Percentiles rank a stretch among this genome's conserved stretches.
Conservation (phyloP, 345 rosid species). For the Eucalyptus sp. region DNA sequence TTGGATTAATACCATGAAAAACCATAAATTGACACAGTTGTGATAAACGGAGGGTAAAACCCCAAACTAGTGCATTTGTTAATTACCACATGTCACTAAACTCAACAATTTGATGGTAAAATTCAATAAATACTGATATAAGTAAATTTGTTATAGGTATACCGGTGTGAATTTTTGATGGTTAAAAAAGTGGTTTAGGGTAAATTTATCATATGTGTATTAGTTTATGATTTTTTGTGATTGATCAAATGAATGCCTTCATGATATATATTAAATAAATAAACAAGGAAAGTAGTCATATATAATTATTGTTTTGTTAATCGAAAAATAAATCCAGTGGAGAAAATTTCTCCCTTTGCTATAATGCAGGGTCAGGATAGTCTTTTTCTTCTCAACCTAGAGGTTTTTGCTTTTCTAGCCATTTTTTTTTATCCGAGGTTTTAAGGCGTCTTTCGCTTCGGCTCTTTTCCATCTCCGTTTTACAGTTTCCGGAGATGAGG, state of each 20-base stretch:
- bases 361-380: neutral
- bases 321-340: neutral
- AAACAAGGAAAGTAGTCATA: neutral
- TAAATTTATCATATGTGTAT: rapidly evolving
- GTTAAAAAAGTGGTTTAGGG: no score
- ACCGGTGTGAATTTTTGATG: rapidly evolving
- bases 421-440: no score
- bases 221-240: rapidly evolving
- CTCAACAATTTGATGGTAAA: rapidly evolving
- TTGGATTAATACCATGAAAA: rapidly evolving
- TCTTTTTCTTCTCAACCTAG: neutral
- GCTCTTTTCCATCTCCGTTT: neutral
- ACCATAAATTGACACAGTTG: no score
- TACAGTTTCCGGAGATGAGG: neutral
- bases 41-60: no score
- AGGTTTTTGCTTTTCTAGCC: neutral
- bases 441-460: neutral
- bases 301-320: neutral
- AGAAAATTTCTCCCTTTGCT: neutral
- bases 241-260: neutral
- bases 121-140: no score
- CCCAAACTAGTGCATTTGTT: rapidly evolving
- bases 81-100: rapidly evolving
- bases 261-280: neutral
- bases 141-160: rapidly evolving